Evolutionary conservation across 768 basidiomycete genomes (phyloP).

Genomic region (Mycena filopes): DNA sequence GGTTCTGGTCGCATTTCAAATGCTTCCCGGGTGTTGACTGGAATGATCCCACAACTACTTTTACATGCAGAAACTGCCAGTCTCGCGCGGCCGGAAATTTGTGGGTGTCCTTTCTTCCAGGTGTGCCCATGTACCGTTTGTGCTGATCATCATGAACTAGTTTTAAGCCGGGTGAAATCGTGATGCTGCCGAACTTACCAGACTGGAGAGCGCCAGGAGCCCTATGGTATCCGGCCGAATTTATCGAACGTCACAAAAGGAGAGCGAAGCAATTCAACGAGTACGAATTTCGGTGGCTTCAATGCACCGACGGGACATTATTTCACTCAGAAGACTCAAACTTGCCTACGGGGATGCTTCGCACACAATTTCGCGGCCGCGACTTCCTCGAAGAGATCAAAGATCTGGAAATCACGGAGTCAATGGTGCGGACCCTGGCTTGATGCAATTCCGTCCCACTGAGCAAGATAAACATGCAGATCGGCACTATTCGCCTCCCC

Average conservation of each 20-base stretch:
- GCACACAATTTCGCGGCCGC: neutral
- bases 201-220: neutral
- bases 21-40: neutral
- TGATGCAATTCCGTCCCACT: too few species aligned
- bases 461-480: neutral
- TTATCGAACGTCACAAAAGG: neutral
- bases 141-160: neutral
- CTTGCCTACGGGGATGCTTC: neutral
- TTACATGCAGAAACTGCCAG: neutral
- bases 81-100: neutral
- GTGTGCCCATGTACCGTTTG: neutral
- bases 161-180: neutral
- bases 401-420: neutral
- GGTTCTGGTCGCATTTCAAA: conserved; percentile 6
- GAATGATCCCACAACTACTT: neutral
- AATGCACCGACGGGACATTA: neutral
- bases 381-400: neutral
- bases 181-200: neutral
- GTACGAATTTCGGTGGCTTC: conserved; percentile 5
- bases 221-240: conserved; percentile 7
- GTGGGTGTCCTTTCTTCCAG: neutral
- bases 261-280: neutral
- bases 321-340: neutral
- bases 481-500: conserved; percentile 3
- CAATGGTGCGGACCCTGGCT: neutral